Evolutionary conservation across 441 rosid species (phyloP), one percentile per base, ranked within the genome.

Genomic region (Biscutella laevigata): DNA sequence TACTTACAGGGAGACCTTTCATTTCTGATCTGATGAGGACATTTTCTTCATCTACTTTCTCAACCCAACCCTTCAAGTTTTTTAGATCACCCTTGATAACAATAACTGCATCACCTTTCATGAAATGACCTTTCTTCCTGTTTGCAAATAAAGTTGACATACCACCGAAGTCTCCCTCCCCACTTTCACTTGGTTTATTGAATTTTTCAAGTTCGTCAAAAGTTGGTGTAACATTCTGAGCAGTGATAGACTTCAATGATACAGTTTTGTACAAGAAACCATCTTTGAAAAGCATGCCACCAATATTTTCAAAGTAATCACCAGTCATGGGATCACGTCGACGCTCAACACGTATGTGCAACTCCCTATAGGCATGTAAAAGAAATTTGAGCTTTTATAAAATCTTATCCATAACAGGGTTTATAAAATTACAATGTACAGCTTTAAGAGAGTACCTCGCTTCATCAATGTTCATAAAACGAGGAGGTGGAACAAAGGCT

Each of bases 121-220:
- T 71, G 70, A 94, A 94, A 69, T 89, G 99, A 30, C 95, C 92
- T 72, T 83, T 94, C 80, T 94, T 84, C 72, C 99, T 79, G 58
- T 86, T 94, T 4, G 90, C 81, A 70, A 89, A 94, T 61, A 94
- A 71, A 55, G 94, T 81, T 66, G 99, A 83, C 61, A 94, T 72
- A 73, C 88, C 73, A 43, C 69, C 89, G 26, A 81, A 58, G 62
- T 86, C 95, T 48, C 77, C 60, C 7, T 88, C 96, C 59, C 88
- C 95, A 69, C 76, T 74, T 77, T 80, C 86, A 39, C 83, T 75
- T 56, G 97, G 97, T 30, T 77, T 57, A 53, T 74, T 78, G 33
- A 94, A 94, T 68, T 89, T 94, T 60, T 94, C 99, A 39, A 86
- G 94, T 68, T 94, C 97, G 74, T 94, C 99, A 78, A 94, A 86